A percentile compares a stretch with the other conserved stretches of the same genome.
Evolutionary conservation across 805 yeast species (phyloP).

Genomic region (Candida jianshihensis): DNA sequence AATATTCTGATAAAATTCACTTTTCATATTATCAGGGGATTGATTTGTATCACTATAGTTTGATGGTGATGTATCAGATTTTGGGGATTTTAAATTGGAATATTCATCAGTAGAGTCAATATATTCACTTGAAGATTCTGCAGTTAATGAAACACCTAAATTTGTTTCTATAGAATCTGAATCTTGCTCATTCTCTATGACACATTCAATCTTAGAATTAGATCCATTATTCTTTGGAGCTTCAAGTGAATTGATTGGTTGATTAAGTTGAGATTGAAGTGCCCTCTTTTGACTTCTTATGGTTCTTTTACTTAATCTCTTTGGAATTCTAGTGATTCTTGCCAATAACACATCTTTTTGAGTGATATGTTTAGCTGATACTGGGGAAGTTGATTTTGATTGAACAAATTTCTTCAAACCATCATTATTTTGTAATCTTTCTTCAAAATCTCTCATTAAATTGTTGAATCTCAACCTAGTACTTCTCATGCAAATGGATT

Average conservation of each 20-base stretch:
- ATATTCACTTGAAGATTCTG: no score
- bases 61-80: no score
- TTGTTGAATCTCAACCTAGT: background rate
- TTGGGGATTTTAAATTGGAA: no score
- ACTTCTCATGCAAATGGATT: background rate
- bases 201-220: no score
- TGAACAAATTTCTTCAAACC: conserved; percentile 2
- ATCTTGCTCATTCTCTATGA: no score
- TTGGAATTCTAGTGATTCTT: background rate
- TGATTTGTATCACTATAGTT: no score
- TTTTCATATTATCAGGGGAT: no score
- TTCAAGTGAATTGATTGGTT: no score
- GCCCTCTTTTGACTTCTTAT: background rate
- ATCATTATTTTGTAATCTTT: conserved; percentile 5
- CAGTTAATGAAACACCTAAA: no score
- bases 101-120: no score
- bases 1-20: background rate
- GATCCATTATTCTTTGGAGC: no score
- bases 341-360: background rate
- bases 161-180: no score
- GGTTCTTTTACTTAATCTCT: background rate
- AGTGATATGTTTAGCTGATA: background rate
- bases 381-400: background rate
- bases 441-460: background rate
- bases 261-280: background rate